Evolutionary conservation across 768 basidiomycete genomes (phyloP), one percentile per base, ranked within the genome.

Genomic region (Amanita thiersii): DNA sequence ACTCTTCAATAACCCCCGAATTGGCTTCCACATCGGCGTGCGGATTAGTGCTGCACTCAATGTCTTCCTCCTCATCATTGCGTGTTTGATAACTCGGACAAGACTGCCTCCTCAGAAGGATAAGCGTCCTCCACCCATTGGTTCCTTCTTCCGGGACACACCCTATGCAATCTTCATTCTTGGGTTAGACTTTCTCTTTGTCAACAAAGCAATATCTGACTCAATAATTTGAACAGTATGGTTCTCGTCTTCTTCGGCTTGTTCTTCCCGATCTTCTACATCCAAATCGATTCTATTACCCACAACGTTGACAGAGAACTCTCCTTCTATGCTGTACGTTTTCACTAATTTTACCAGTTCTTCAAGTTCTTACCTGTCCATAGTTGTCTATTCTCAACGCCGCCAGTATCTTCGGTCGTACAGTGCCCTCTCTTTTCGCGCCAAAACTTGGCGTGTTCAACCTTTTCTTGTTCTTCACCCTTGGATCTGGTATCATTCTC

Each of bases 331-430:
- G 61, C 64, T 6, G 73, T 74, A 37, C 24, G 63, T 35, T 21
- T 23, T 25, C 2, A 20, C 23, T 29, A 38, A 20, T 26, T 36
- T 33, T 20, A 12, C 12, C 20, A 8, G 14, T 10, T 24, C 1
- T 8, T 12, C 18, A 14, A 20, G 21, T 20, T 39, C 10, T 23
- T 23, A 23, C 7, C 10, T 11, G 28, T 2, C 35, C 39, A 9
- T 33, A 77, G 70, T 45, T 79, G 12, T 62, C 75, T 0, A 65
- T 81, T 23, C 49, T 79, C 9, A 81, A 79, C 43, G 77, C 64
- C 2, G 63, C 68, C 12, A 66, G 66, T 37, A 54, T 74, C 14
- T 56, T 72, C 29, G 81, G 80, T 4, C 69, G 79, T 25, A 50
- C 70, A 2, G 47, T 76, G 8, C 66, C 74, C 0, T 66, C 65